Conservation (phyloP, 2,329 filamentous ascomycete genomes). For the Nannizziopsis arthrosporioides region DNA sequence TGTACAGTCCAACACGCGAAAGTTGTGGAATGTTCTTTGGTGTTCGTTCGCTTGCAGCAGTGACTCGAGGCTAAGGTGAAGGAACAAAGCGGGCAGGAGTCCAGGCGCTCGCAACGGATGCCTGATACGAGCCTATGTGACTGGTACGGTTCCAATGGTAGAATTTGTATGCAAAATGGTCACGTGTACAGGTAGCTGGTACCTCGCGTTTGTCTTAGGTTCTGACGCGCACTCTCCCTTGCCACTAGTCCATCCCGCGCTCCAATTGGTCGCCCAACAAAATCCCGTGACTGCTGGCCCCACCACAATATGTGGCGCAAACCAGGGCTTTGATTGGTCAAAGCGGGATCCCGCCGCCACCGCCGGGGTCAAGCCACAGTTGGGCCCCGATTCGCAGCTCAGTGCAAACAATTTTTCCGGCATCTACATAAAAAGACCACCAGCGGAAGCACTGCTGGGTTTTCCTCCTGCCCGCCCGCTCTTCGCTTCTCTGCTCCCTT, state of each 20-base stretch:
- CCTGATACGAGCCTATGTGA: too few species aligned
- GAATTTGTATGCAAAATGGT: too few species aligned
- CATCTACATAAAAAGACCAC: too few species aligned
- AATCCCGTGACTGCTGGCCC: neutral
- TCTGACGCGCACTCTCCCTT: neutral
- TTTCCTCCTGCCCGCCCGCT: neutral
- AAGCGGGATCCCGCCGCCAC: constrained; percentile 6
- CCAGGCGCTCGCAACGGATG: too few species aligned
- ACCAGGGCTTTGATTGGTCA: neutral
- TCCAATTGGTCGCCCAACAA: neutral
- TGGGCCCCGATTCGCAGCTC: neutral
- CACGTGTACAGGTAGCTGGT: neutral
- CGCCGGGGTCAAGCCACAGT: neutral
- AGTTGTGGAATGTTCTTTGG: too few species aligned
- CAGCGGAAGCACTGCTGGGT: too few species aligned
- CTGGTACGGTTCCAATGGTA: too few species aligned
- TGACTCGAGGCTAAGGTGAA: too few species aligned
- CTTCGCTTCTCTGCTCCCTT: neutral
- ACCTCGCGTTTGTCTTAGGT: neutral
- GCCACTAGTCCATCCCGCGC: neutral
- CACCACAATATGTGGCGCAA: neutral
- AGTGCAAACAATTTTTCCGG: constrained; percentile 6
- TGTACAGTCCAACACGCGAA: too few species aligned
- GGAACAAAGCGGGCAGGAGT: too few species aligned
- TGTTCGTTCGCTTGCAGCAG: too few species aligned